phyloP scores from a whole-genome alignment of 2,329 filamentous ascomycete genomes.

The Fusarium transvaalense region DNA sequence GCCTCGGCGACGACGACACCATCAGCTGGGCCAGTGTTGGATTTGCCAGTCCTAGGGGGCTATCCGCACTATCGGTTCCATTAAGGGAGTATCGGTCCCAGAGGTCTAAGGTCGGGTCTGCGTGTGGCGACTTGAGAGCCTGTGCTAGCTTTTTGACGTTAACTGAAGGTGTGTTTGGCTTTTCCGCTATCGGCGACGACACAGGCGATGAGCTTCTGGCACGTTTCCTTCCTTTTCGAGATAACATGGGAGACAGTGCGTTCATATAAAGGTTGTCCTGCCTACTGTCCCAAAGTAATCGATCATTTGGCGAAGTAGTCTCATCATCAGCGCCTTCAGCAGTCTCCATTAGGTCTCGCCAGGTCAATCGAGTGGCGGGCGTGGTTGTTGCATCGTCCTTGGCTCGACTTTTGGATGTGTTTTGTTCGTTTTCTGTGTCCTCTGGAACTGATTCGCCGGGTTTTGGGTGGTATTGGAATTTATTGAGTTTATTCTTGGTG shows the following conservation, averaged over 20 bases:
- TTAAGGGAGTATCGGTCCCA: conserved; percentile 79
- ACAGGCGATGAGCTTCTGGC: conserved; percentile 80
- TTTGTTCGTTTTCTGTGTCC: conserved; percentile 30
- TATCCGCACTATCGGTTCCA: conserved; percentile 56
- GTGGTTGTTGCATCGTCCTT: conserved; percentile 54
- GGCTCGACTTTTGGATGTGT: conserved; percentile 8
- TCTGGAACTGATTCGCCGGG: conserved; percentile 37
- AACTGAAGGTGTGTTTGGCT: conserved; percentile 60
- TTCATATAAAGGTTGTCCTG: conserved; percentile 57
- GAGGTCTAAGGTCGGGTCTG: conserved; percentile 79
- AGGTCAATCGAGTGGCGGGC: conserved; percentile 65
- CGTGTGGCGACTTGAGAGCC: conserved; percentile 73
- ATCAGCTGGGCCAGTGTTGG: conserved; percentile 74
- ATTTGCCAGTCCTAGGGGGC: conserved; percentile 62
- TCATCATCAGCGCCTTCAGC: conserved; percentile 58
- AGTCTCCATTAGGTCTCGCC: conserved; percentile 69
- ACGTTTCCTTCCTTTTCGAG: conserved; percentile 71
- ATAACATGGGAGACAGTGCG: conserved; percentile 62
- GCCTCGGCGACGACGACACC: conserved; percentile 77
- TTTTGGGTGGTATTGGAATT: conserved; percentile 60
- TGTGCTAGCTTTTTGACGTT: conserved; percentile 70
- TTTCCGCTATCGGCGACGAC: conserved; percentile 71
- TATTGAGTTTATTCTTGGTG: conserved; percentile 72
- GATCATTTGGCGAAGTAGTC: conserved; percentile 69
- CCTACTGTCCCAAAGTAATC: conserved; percentile 70